Evolutionary conservation across 768 basidiomycete genomes (phyloP), one percentile per base, ranked within the genome.

Genomic region (Tricholoma hemisulphureum): DNA sequence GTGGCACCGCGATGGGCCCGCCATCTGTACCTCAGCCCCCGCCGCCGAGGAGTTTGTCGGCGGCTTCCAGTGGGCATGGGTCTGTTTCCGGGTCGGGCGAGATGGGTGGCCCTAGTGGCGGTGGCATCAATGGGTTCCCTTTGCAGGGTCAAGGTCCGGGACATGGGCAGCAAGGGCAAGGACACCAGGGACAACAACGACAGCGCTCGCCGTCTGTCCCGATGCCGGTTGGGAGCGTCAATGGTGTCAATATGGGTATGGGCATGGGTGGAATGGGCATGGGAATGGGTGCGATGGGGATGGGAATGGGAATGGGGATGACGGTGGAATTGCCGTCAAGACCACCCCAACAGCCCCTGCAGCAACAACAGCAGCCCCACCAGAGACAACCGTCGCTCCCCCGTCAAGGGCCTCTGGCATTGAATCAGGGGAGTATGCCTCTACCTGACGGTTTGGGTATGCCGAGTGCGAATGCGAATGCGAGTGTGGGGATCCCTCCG

Each of bases 21-120:
- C 66, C 67, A 21, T 60, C 59, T 8, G 51, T 65, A 4, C n/a
- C n/a, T n/a, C n/a, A n/a, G n/a, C n/a, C n/a, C n/a, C n/a, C n/a
- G n/a, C 67, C 65, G 13, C 67, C 65, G 10, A 56, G 65, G 28
- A 68, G 63, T 14, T 20, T 52, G 32, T 66, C 24, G 61, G 46
- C 46, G 3, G 37, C 53, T 11, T 54, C 53, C 26, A 43, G 53
- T 32, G 53, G 53, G 11, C 46, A 49, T 18, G 46, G 46, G 26
- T 28, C 26, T 8, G 46, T 6, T 28, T 63, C 50, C 43, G 58
- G 37, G 58, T 24, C 48, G 59, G 34, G 61, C 60, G 23, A 60
- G 57, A 49, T 49, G 55, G 26, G 4, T 20, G 54, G 20, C 43
- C 41, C 34, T 41, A 51, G 45, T 46, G 55, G 41, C 52, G 49